Percentiles rank a stretch among this genome's conserved stretches.
Conservation (phyloP, 768 basidiomycete genomes). For the Boletellus sp. region DNA sequence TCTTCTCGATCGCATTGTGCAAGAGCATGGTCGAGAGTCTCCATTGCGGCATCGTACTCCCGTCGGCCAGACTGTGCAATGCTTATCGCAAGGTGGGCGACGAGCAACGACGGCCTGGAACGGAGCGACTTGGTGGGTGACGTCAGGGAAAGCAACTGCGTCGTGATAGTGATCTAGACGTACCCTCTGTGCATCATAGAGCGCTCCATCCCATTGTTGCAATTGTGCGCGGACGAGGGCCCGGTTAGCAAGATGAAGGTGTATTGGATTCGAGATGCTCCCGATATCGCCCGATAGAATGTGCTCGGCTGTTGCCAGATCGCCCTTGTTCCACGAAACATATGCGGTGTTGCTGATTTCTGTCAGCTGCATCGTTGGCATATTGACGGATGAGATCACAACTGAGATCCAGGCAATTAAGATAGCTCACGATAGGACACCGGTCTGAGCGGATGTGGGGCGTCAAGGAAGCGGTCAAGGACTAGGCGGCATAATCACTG, state of each 20-base stretch:
- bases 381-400: constrained; percentile 1
- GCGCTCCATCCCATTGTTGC: constrained; percentile 7
- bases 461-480: constrained; percentile 3
- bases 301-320: constrained; percentile 9
- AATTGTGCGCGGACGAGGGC: constrained; percentile 11
- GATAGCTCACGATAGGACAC: constrained; percentile 5
- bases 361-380: constrained; percentile 6
- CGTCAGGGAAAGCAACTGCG: neutral
- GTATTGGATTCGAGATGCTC: neutral
- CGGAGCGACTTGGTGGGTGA: constrained; percentile 6
- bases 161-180: neutral
- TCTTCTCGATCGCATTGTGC: constrained; percentile 1
- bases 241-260: constrained; percentile 10
- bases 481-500: constrained; percentile 1
- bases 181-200: constrained; percentile 15
- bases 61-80: neutral
- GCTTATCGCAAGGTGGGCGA: constrained; percentile 8
- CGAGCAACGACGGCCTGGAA: constrained; percentile 2
- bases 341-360: constrained; percentile 9
- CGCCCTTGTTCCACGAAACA: constrained; percentile 5
- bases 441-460: neutral
- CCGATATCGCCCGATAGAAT: constrained; percentile 15
- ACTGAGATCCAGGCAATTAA: neutral
- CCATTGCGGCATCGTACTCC: neutral
- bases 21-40: constrained; percentile 1